Percentiles rank a stretch among this genome's conserved stretches.
Conservation (phyloP, 169 alveolate genomes). For the Perkinsus chesapeaki region DNA sequence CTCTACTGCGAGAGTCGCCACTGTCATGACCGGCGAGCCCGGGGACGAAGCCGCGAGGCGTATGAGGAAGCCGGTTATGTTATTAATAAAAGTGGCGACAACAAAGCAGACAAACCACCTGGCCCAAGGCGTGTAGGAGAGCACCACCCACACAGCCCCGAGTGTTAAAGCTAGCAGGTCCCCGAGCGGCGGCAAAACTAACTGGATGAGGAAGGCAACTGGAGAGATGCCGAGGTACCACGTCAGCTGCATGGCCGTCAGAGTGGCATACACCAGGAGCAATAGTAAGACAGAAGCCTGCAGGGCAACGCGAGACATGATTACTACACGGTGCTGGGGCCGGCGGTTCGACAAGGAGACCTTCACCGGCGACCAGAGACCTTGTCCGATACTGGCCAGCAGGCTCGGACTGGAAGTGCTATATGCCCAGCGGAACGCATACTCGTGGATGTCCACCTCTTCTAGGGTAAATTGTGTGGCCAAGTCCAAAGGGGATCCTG, state of each 20-base stretch:
- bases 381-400: not conserved
- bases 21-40: not conserved
- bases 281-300: not conserved
- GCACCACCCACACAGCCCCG: not conserved
- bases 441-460: not conserved
- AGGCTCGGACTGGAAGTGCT: not conserved
- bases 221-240: not conserved
- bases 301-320: not conserved
- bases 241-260: not conserved
- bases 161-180: not conserved
- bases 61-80: not conserved
- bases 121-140: not conserved
- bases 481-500: not conserved
- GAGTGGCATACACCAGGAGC: not conserved
- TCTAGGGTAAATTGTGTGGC: not conserved
- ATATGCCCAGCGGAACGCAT: not conserved
- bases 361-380: not conserved
- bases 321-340: not conserved
- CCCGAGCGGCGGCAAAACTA: not conserved
- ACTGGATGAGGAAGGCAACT: not conserved
- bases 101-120: not conserved
- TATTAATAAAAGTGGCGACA: not conserved
- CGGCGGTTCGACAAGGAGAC: not conserved
- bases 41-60: not conserved
- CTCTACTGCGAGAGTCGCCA: not conserved